These are phyloP conservation scores for Fraxinus americana DNA, from an alignment of 257 asterid genomes.

Conservation along the genomic window DNA sequence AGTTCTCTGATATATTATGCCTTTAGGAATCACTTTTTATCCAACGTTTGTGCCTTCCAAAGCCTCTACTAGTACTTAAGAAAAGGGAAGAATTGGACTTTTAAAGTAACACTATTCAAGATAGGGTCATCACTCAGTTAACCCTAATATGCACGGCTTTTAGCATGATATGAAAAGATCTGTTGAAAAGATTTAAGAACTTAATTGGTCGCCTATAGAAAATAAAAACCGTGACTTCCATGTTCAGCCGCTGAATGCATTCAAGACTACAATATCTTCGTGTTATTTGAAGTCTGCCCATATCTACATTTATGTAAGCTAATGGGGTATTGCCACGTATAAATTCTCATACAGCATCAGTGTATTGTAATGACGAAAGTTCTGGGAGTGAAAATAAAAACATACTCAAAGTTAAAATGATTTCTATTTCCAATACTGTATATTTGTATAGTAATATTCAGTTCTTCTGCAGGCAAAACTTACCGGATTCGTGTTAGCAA, in stretches of 20 bases:
- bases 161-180: no score
- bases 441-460: slow-evolving; percentile 12
- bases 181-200: no score
- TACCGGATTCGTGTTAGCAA: slow-evolving; percentile 53
- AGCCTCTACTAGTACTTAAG: no score
- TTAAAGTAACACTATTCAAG: neutral
- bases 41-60: no score
- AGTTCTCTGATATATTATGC: neutral
- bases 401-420: neutral
- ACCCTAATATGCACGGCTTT: neutral
- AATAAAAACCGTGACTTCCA: neutral
- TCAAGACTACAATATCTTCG: neutral
- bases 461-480: slow-evolving; percentile 44
- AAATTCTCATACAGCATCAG: neutral
- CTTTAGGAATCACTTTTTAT: no score
- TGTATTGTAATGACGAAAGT: neutral
- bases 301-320: neutral
- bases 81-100: neutral
- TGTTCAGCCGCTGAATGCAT: neutral
- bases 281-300: neutral
- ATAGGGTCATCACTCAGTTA: neutral
- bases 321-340: neutral
- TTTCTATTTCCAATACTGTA: slow-evolving; percentile 11
- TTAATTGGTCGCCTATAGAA: no score
- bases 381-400: neutral